These are phyloP conservation scores for Baorangia bicolor DNA, from an alignment of 768 basidiomycete genomes.

Conservation along the genomic window DNA sequence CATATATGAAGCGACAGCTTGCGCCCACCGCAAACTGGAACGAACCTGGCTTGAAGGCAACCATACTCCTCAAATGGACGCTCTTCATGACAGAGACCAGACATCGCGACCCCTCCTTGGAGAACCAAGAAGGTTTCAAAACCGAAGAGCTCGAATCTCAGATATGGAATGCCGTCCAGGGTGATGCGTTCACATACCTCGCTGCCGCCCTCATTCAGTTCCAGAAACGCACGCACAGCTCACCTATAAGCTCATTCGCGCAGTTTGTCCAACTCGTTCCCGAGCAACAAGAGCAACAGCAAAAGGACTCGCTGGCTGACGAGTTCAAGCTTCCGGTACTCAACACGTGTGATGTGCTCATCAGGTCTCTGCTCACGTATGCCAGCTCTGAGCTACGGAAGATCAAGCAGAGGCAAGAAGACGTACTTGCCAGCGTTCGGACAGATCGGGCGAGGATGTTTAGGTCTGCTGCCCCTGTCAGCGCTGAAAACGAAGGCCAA, in stretches of 20 bases:
- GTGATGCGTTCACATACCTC: constrained; percentile 76
- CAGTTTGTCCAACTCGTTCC: constrained; percentile 38
- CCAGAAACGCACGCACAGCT: constrained; percentile 36
- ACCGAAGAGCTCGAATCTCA: constrained; percentile 80
- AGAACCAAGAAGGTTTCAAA: constrained; percentile 62
- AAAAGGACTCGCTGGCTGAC: constrained; percentile 40
- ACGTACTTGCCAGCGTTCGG: constrained; percentile 67
- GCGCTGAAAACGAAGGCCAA: constrained; percentile 42
- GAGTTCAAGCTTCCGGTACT: constrained; percentile 55
- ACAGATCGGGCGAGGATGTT: constrained; percentile 58
- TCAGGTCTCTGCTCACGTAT: constrained; percentile 70
- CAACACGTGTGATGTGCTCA: constrained; percentile 64
- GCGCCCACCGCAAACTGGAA: constrained; percentile 59
- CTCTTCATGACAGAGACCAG: constrained; percentile 78
- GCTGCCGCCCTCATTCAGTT: constrained; percentile 57
- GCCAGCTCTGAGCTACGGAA: constrained; percentile 81
- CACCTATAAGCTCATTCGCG: constrained; percentile 38
- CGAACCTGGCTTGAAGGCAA: constrained; percentile 67
- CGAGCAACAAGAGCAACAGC: constrained; percentile 38
- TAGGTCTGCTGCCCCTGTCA: constrained; percentile 44
- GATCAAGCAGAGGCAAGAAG: constrained; percentile 89
- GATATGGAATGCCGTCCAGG: constrained; percentile 81
- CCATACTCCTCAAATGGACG: constrained; percentile 82
- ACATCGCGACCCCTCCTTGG: constrained; percentile 63
- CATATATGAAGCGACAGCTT: constrained; percentile 61